Evolutionary conservation across 306 rosid genomes (phyloP), one percentile per base, ranked within the genome.

Genomic region (Trifolium fragiferum): DNA sequence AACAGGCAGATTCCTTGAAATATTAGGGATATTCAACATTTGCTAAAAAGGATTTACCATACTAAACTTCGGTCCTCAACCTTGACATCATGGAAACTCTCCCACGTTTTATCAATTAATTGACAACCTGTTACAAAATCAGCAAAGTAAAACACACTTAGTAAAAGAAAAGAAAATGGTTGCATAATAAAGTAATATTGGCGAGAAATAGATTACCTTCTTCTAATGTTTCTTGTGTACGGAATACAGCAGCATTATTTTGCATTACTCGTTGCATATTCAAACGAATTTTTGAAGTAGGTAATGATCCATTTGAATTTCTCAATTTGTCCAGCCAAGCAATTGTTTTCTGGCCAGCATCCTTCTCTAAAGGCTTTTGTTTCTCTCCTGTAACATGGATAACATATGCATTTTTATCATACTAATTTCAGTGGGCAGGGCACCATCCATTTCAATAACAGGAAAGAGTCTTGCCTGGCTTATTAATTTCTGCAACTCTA

Each of bases 231-330:
- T 94, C 99, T 72, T 90, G 96, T 38, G 96, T 92, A 46, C 99
- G 99, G 87, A 94, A 94, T 57, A 94, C 99, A 81, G 99, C 97
- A 77, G 97, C 99, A 81, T 94, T 90, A 70, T 40, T 94, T 89
- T 94, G 99, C 99, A 94, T 94, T 16, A 88, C 18, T n/a, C 95
- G 86, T 79, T 94, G 99, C 99, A 94, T 91, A 83, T 94, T 89
- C 82, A 94, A 85, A 71, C 99, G 84, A 77, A 94, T 90, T 27
- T 85, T 61, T 21, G 99, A 84, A 82, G 99, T 92, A 43, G 89
- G 95, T 15, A 87, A 50, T 53, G 99, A 85, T 18, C 99, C 99
- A 79, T 87, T 90, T 70, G 99, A 83, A 72, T 94, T 90, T 83
- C 99, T 88, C 73, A 94, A 49, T 80, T 90, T 92, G 86, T 94